Percentiles rank a stretch among this genome's conserved stretches.
Conservation (phyloP, 768 basidiomycete species). For the Boletus coccyginus region DNA sequence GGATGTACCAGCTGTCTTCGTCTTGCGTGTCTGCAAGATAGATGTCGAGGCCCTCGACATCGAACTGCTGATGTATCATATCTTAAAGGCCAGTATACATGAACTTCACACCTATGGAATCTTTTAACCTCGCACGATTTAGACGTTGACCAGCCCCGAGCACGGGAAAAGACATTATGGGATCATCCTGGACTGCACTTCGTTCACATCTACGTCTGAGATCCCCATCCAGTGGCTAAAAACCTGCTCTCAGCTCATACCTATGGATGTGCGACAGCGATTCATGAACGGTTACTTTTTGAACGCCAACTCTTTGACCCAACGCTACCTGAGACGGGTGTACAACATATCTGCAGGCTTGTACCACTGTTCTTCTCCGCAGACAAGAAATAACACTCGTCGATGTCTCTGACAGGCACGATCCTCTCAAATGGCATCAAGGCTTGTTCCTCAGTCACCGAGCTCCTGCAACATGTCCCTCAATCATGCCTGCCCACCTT, state of each 20-base stretch:
- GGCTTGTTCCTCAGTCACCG: slow-evolving; percentile 60
- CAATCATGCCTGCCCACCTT: slow-evolving; percentile 45
- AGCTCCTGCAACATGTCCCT: slow-evolving; percentile 58
- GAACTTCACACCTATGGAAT: neutral
- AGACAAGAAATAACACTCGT: neutral
- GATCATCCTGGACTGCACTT: slow-evolving; percentile 79
- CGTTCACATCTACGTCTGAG: slow-evolving; percentile 71
- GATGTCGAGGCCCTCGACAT: slow-evolving; percentile 80
- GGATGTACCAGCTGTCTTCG: slow-evolving; percentile 51
- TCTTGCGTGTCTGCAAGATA: slow-evolving; percentile 63
- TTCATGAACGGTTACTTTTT: slow-evolving; percentile 63
- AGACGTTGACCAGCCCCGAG: slow-evolving; percentile 52
- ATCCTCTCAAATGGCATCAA: slow-evolving; percentile 51
- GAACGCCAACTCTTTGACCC: slow-evolving; percentile 68
- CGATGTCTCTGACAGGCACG: slow-evolving; percentile 37
- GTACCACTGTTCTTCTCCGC: slow-evolving; percentile 9
- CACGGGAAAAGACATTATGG: slow-evolving; percentile 58
- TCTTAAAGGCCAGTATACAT: slow-evolving; percentile 57
- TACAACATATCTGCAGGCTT: slow-evolving; percentile 64
- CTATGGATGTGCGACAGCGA: slow-evolving; percentile 62
- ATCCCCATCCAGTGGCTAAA: slow-evolving; percentile 81
- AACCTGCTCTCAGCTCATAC: slow-evolving; percentile 72
- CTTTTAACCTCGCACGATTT: neutral
- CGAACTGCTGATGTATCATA: slow-evolving; percentile 73
- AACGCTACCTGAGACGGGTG: slow-evolving; percentile 72